Conservation (phyloP, 1,284 basidiomycete genomes). For the Psilocybe mexicana region DNA sequence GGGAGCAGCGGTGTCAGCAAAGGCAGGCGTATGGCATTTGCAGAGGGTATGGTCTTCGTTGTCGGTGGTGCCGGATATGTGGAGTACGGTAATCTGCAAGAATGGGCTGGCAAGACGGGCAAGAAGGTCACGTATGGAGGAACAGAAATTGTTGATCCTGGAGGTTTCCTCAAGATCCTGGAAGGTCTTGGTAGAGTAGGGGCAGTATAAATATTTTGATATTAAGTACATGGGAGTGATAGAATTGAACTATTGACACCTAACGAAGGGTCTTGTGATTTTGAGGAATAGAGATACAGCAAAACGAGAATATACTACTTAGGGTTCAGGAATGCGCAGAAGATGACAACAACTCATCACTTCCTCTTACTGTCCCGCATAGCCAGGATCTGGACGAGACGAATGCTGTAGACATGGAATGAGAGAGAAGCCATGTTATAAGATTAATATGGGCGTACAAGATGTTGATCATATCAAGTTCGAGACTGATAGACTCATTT, state of each 20-base stretch:
- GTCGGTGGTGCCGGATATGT: conserved; percentile 98
- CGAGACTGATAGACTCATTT: conserved; percentile 76
- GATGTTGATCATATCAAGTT: conserved; percentile 88
- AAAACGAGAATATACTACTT: not conserved
- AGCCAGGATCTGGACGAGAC: conserved; percentile 81
- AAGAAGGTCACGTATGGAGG: conserved; percentile 93
- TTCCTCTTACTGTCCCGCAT: conserved; percentile 55
- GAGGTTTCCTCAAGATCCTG: conserved; percentile 76
- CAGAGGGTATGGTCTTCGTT: conserved; percentile 90
- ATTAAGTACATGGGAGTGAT: not conserved
- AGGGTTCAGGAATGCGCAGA: not conserved
- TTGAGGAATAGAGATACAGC: conserved; percentile 6
- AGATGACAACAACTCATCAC: conserved; percentile 4
- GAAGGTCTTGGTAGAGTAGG: conserved; percentile 58
- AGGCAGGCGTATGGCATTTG: conserved; percentile 77
- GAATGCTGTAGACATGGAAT: conserved; percentile 49
- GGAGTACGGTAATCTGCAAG: conserved; percentile 94
- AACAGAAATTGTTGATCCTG: conserved; percentile 93
- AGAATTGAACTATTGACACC: too few relatives aligned
- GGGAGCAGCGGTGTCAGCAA: conserved; percentile 51
- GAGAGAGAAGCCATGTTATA: conserved; percentile 2
- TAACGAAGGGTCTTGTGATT: too few relatives aligned
- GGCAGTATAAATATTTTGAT: conserved; percentile 11
- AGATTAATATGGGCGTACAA: conserved; percentile 43
- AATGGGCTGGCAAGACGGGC: conserved; percentile 81